phyloP scores from a whole-genome alignment of 768 basidiomycete species.

The Suillus placidus region DNA sequence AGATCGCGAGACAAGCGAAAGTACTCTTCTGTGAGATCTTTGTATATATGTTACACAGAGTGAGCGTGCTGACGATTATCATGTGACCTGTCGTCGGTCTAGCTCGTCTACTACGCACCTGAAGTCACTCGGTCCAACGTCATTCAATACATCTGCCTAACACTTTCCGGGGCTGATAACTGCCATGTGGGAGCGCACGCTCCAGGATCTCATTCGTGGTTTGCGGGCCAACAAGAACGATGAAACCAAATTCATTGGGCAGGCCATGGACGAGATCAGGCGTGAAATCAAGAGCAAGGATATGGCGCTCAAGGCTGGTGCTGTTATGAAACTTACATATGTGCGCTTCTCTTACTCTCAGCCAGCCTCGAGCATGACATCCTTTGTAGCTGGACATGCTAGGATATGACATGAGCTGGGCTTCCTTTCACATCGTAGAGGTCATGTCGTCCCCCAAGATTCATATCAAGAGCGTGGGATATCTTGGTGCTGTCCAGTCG shows the following conservation, averaged over 20 bases:
- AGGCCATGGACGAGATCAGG: constrained; percentile 93
- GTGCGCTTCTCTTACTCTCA: constrained; percentile 49
- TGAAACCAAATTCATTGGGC: constrained; percentile 88
- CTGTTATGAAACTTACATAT: constrained; percentile 94
- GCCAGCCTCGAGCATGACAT: constrained; percentile 15
- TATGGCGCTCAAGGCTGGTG: constrained; percentile 95
- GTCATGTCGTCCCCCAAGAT: constrained; percentile 94
- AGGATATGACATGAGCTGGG: constrained; percentile 93
- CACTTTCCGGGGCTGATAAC: neutral
- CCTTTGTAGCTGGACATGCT: constrained; percentile 88
- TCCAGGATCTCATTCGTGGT: constrained; percentile 94
- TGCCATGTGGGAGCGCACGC: constrained; percentile 92
- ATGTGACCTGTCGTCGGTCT: neutral
- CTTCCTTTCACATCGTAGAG: constrained; percentile 95
- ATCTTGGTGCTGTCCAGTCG: constrained; percentile 89
- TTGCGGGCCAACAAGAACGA: constrained; percentile 94
- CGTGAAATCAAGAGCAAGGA: constrained; percentile 90
- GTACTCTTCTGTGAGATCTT: neutral
- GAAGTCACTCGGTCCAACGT: no score
- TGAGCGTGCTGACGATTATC: neutral
- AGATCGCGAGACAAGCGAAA: no score
- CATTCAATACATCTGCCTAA: neutral
- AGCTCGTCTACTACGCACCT: neutral
- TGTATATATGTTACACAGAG: neutral
- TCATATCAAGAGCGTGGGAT: constrained; percentile 94